Percentiles rank a stretch among this genome's conserved stretches.
Conservation (phyloP, 2,329 filamentous ascomycete genomes). For the Claviceps capensis region DNA sequence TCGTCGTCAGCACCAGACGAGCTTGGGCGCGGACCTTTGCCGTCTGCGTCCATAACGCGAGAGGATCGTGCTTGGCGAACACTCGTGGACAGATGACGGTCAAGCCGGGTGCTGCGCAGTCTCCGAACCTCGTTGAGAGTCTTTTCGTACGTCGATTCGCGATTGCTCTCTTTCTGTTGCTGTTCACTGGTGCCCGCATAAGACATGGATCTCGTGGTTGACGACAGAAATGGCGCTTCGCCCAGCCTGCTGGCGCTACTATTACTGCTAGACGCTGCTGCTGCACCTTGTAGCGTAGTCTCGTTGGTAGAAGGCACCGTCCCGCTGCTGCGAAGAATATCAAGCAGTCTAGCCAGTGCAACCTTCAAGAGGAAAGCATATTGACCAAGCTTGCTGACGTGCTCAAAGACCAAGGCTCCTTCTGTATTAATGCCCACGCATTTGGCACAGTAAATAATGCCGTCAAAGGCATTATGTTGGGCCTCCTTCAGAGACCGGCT, state of each 20-base stretch:
- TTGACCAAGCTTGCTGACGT: constrained; percentile 77
- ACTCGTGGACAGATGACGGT: constrained; percentile 87
- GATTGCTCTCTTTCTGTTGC: constrained; percentile 35
- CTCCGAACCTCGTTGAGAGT: constrained; percentile 91
- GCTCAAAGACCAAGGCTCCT: constrained; percentile 43
- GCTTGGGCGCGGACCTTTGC: constrained; percentile 55
- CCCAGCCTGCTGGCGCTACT: constrained; percentile 3
- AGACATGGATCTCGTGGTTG: constrained; percentile 61
- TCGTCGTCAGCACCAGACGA: constrained; percentile 54
- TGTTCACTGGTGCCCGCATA: constrained; percentile 42
- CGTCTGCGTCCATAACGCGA: constrained; percentile 62
- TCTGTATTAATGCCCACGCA: constrained; percentile 49
- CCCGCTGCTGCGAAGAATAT: constrained; percentile 73
- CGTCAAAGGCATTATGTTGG: constrained; percentile 53
- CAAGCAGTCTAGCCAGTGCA: constrained; percentile 75
- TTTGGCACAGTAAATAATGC: constrained; percentile 55
- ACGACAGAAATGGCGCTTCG: constrained; percentile 32
- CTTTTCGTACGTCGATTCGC: constrained; percentile 77
- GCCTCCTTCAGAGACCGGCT: constrained; percentile 56
- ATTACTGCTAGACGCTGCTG: not conserved
- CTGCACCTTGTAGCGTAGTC: constrained; percentile 22
- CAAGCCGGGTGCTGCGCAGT: constrained; percentile 80
- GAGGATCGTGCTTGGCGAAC: constrained; percentile 84
- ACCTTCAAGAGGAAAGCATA: constrained; percentile 89
- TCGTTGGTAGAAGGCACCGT: constrained; percentile 68